Conservation (phyloP, 306 rosid species). For the Glycyrrhiza uralensis region DNA sequence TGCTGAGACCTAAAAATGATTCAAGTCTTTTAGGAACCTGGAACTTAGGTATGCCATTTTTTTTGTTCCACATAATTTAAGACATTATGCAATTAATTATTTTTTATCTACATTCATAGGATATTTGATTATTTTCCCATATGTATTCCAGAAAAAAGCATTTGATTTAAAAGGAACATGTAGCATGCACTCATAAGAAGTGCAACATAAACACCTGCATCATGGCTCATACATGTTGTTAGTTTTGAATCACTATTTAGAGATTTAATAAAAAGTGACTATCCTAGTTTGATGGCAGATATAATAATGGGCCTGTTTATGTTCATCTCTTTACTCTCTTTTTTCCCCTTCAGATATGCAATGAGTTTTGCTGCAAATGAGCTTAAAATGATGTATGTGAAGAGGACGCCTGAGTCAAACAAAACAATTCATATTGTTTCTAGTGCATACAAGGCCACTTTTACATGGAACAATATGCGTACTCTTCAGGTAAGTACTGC, state of each 20-base stretch:
- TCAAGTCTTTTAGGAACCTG: background rate
- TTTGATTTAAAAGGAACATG: constrained; percentile 15
- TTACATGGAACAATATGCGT: constrained; percentile 88
- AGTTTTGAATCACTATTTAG: background rate
- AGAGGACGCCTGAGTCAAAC: constrained; percentile 63
- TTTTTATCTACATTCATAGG: background rate
- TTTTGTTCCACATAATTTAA: background rate
- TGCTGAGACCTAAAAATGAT: background rate
- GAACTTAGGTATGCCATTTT: constrained; percentile 13
- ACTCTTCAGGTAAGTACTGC: constrained; percentile 69
- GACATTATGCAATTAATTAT: background rate
- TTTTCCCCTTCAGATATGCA: constrained; percentile 80
- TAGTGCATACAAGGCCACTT: constrained; percentile 83
- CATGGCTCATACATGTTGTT: background rate
- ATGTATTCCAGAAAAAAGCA: background rate
- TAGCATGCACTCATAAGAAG: background rate
- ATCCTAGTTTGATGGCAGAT: background rate
- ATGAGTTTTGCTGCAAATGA: constrained; percentile 79
- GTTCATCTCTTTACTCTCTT: constrained; percentile 4
- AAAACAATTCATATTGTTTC: constrained; percentile 81
- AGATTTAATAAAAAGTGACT: background rate
- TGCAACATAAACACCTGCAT: background rate
- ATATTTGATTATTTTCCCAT: background rate
- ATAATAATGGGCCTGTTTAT: background rate
- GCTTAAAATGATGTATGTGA: constrained; percentile 66